These are phyloP conservation scores for Tuber borchii DNA, from an alignment of 495 filamentous ascomycete species.

Conservation along the genomic window DNA sequence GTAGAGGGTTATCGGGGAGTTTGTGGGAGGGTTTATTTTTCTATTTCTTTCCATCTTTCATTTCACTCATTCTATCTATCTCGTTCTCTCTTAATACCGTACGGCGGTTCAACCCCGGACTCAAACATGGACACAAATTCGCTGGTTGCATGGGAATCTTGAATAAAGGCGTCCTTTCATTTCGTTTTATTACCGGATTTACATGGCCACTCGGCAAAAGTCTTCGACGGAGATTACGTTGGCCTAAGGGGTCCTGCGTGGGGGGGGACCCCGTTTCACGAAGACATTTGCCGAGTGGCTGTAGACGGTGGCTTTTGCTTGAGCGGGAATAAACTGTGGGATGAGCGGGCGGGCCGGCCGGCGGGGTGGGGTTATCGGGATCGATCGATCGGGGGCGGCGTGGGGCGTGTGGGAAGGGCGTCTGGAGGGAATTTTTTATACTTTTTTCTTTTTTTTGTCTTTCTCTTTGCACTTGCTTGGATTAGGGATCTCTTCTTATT, in stretches of 20 bases:
- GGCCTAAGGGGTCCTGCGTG: neutral
- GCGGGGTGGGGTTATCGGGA: neutral
- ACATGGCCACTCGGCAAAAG: neutral
- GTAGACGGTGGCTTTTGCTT: neutral
- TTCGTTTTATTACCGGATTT: neutral
- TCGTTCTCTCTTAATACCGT: constrained; percentile 1
- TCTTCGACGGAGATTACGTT: neutral
- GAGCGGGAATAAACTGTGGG: neutral
- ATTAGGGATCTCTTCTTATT: neutral
- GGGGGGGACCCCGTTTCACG: neutral
- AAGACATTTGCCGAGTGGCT: neutral
- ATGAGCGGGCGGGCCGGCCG: neutral
- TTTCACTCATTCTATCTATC: neutral
- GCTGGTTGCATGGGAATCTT: neutral
- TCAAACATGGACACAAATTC: neutral
- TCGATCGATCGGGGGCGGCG: neutral
- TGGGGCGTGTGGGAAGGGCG: neutral
- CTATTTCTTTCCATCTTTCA: neutral
- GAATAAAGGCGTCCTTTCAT: constrained; percentile 2
- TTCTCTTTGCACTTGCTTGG: neutral
- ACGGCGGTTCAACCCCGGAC: neutral
- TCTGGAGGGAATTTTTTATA: neutral
- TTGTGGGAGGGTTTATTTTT: constrained; percentile 1
- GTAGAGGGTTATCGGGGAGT: neutral
- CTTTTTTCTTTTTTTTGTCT: neutral